phyloP scores from a whole-genome alignment of 306 rosid genomes.

The Corylus heterophylla region DNA sequence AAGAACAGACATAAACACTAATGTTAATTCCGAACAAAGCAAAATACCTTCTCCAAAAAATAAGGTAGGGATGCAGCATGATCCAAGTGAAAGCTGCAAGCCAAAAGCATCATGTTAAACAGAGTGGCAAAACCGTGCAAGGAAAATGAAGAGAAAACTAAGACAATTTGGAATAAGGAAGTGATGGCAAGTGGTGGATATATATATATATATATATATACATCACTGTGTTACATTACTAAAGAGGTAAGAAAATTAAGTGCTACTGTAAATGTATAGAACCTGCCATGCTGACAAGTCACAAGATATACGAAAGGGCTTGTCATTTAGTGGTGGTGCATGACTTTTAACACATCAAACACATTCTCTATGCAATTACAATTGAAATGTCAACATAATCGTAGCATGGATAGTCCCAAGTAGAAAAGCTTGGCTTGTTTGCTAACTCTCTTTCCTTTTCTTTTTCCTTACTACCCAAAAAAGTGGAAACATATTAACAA shows the following conservation, averaged over 20 bases:
- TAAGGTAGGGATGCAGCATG: constrained; percentile 97
- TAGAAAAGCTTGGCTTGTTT: no score
- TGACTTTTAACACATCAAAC: background rate
- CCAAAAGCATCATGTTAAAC: constrained; percentile 8
- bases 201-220: no score
- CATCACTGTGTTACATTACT: background rate
- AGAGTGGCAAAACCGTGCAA: background rate
- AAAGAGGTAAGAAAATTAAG: background rate
- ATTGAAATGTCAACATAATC: no score
- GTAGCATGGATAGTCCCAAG: no score
- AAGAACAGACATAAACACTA: background rate
- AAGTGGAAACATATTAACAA: no score
- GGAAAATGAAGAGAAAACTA: background rate
- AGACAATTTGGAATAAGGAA: background rate
- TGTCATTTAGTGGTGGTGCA: background rate
- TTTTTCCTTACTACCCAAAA: no score
- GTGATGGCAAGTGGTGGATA: background rate
- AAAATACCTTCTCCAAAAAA: constrained; percentile 71
- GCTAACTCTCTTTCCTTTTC: no score
- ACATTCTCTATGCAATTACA: background rate
- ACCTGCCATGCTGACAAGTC: no score
- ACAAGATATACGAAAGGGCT: background rate
- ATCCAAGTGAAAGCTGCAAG: constrained; percentile 82
- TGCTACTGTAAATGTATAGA: background rate
- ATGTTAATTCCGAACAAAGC: constrained; percentile 4